Percentiles rank a stretch among this genome's conserved stretches.
phyloP scores from a whole-genome alignment of 2,329 filamentous ascomycete species.

The Ramularia endophylla region DNA sequence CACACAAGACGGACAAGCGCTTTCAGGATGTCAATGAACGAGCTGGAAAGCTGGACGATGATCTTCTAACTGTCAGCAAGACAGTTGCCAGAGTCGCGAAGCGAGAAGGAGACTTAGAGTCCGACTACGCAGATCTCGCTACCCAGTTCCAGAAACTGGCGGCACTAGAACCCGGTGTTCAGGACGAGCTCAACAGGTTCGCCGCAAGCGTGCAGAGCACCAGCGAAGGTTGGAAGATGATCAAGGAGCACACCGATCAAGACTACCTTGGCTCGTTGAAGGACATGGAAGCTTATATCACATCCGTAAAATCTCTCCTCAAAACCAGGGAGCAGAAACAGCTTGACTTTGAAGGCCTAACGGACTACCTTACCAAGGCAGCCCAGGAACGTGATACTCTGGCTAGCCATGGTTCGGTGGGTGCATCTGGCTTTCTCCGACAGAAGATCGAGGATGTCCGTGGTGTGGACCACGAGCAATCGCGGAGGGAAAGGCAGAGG shows the following conservation, averaged over 20 bases:
- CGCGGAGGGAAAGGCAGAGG: conserved; percentile 75
- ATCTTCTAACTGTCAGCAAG: conserved; percentile 88
- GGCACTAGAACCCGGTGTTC: conserved; percentile 79
- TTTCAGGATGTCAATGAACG: conserved; percentile 93
- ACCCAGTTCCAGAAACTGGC: conserved; percentile 95
- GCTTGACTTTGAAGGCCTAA: conserved; percentile 92
- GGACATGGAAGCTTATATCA: conserved; percentile 93
- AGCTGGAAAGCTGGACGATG: conserved; percentile 89
- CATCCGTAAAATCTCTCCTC: conserved; percentile 78
- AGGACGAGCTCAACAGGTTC: conserved; percentile 76
- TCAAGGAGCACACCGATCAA: conserved; percentile 89
- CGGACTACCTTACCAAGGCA: conserved; percentile 90
- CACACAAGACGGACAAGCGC: conserved; percentile 88
- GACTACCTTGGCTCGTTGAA: conserved; percentile 89
- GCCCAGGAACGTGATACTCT: conserved; percentile 79
- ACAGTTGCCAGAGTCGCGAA: conserved; percentile 87
- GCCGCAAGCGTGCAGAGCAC: conserved; percentile 81
- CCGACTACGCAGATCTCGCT: conserved; percentile 81
- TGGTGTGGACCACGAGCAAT: conserved; percentile 92
- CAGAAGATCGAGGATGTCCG: conserved; percentile 95
- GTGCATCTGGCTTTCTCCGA: conserved; percentile 80
- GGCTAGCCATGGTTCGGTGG: conserved; percentile 53
- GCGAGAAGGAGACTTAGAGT: conserved; percentile 78
- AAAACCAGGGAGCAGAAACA: conserved; percentile 97
- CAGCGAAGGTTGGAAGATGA: conserved; percentile 65